phyloP scores from a whole-genome alignment of 1,284 basidiomycete species.

The Erythrobasidium hasegawianum region DNA sequence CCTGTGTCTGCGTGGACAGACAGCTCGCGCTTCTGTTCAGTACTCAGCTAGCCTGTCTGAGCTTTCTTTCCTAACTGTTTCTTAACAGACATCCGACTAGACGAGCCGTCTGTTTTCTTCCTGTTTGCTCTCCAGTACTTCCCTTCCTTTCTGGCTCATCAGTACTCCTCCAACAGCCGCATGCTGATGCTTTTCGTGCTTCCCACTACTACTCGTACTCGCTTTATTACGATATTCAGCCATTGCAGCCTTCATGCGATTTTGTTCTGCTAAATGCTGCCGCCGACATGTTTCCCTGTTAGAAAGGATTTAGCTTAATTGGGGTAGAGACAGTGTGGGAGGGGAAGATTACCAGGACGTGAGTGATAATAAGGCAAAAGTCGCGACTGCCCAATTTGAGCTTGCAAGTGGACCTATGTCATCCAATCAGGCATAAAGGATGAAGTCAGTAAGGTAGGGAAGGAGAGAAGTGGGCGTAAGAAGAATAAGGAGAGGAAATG shows the following conservation, averaged over 20 bases:
- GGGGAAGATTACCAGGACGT: slow-evolving; percentile 18
- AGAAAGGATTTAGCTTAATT: not conserved
- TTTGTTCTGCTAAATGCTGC: slow-evolving; percentile 17
- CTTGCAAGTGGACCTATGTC: slow-evolving; percentile 29
- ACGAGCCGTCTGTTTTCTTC: no score
- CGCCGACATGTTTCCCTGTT: slow-evolving; percentile 24
- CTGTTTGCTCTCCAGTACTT: slow-evolving; percentile 7
- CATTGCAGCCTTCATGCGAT: slow-evolving; percentile 24
- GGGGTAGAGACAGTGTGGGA: not conserved
- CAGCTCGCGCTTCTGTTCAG: no score
- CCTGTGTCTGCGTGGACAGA: no score
- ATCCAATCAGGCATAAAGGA: not conserved
- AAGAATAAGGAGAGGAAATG: not conserved
- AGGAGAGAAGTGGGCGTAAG: not conserved
- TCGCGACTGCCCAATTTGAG: slow-evolving; percentile 36
- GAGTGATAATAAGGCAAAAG: slow-evolving; percentile 22
- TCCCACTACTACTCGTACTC: not conserved
- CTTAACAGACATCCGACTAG: no score
- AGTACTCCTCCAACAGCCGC: slow-evolving; percentile 25
- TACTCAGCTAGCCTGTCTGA: no score
- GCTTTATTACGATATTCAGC: slow-evolving; percentile 24
- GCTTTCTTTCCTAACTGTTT: no score
- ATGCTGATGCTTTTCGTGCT: not conserved
- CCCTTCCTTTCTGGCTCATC: slow-evolving; percentile 30
- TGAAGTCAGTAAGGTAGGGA: no score